phyloP scores from a whole-genome alignment of 345 rosid genomes.

The Eutrema heterophyllum region DNA sequence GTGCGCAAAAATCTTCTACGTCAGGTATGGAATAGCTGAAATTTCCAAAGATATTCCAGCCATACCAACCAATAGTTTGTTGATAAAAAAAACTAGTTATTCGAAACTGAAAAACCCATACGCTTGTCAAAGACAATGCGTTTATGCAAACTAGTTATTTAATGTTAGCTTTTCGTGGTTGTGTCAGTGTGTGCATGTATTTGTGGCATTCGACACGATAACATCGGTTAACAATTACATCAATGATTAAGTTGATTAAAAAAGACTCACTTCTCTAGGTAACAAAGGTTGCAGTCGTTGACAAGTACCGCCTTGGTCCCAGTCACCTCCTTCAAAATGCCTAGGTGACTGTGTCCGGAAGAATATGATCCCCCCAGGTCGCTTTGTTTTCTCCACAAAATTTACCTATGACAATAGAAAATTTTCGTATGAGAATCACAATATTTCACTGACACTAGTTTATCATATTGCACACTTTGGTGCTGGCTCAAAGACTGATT shows the following conservation, averaged over 20 bases:
- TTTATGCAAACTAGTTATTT: background rate
- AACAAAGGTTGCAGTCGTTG: conserved; percentile 46
- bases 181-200: background rate
- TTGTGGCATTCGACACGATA: too few species aligned
- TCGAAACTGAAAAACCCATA: background rate
- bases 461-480: background rate
- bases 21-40: background rate
- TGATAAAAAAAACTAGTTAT: background rate
- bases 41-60: background rate
- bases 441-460: background rate
- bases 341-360: conserved; percentile 87
- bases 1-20: background rate
- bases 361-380: conserved; percentile 43
- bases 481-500: background rate
- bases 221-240: background rate
- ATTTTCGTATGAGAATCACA: background rate
- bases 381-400: conserved; percentile 44
- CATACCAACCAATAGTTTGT: background rate
- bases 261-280: conserved; percentile 51
- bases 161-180: background rate
- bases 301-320: conserved; percentile 98
- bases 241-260: background rate
- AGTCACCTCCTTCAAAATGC: conserved; percentile 98
- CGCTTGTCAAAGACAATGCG: background rate
- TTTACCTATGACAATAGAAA: conserved; percentile 30